A percentile compares a stretch with the other conserved stretches of the same genome.
Conservation (phyloP, 768 basidiomycete species). For the Suillus subaureus region DNA sequence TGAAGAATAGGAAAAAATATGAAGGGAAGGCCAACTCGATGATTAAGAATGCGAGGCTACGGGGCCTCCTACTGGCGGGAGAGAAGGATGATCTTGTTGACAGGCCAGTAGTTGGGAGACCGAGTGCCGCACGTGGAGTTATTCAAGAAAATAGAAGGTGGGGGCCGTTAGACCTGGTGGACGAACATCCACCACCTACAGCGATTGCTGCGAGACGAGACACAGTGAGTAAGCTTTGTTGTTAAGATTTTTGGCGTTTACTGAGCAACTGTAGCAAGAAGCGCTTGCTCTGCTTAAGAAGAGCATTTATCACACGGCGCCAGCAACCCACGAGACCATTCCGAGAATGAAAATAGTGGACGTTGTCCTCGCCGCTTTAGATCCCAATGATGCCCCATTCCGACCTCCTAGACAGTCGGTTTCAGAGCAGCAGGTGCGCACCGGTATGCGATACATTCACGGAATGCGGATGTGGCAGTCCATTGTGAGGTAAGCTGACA, state of each 20-base stretch:
- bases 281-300: slow-evolving; percentile 57
- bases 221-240: slow-evolving; percentile 44
- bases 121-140: slow-evolving; percentile 17
- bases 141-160: slow-evolving; percentile 46
- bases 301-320: slow-evolving; percentile 57
- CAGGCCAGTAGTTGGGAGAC: slow-evolving; percentile 8
- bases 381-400: slow-evolving; percentile 48
- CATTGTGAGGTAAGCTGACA: slow-evolving; percentile 44
- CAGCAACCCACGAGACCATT: slow-evolving; percentile 52
- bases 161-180: slow-evolving; percentile 62
- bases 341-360: slow-evolving; percentile 50
- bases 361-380: slow-evolving; percentile 49
- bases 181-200: slow-evolving; percentile 70
- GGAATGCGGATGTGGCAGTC: slow-evolving; percentile 59
- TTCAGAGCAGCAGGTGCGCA: slow-evolving; percentile 53
- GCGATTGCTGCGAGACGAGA: slow-evolving; percentile 74
- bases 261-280: slow-evolving; percentile 41
- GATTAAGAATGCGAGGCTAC: slow-evolving; percentile 45
- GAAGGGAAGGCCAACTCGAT: slow-evolving; percentile 47
- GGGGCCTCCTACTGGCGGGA: slow-evolving; percentile 41
- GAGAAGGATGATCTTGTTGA: slow-evolving; percentile 3
- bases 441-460: slow-evolving; percentile 48
- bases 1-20: slow-evolving; percentile 46
- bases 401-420: slow-evolving; percentile 55
- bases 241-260: not conserved